Evolutionary conservation across 495 filamentous ascomycete genomes (phyloP).

Genomic region (Trichoderma orchidacearum): DNA sequence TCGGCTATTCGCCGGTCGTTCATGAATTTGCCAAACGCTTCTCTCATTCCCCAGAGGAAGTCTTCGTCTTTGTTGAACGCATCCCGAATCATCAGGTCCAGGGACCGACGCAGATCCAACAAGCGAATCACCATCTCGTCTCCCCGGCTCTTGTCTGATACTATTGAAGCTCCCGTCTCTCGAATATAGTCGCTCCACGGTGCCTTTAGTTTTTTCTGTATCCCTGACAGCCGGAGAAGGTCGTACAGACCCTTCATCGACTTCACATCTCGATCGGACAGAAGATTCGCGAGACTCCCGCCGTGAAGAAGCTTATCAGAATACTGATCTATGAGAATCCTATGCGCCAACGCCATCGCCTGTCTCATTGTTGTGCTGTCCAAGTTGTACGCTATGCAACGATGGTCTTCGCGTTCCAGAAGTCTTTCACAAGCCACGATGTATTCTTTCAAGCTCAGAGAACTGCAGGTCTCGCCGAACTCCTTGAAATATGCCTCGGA

Average conservation of each 20-base stretch:
- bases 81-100: constrained; percentile 58
- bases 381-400: constrained; percentile 68
- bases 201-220: constrained; percentile 48
- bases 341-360: constrained; percentile 56
- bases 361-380: constrained; percentile 69
- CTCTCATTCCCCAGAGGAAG: constrained; percentile 62
- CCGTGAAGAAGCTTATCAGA: constrained; percentile 45
- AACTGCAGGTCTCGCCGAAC: constrained; percentile 51
- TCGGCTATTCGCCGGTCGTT: constrained; percentile 62
- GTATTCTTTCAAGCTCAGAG: constrained; percentile 51
- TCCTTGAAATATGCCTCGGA: constrained; percentile 49
- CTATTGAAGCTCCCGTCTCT: constrained; percentile 59
- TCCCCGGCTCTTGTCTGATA: constrained; percentile 62
- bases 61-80: constrained; percentile 63
- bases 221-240: constrained; percentile 50
- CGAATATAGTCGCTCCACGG: constrained; percentile 72
- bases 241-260: constrained; percentile 65
- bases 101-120: constrained; percentile 64
- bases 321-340: constrained; percentile 47
- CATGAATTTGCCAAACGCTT: constrained; percentile 80
- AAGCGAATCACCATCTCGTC: constrained; percentile 81
- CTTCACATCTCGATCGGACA: constrained; percentile 48
- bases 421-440: constrained; percentile 50
- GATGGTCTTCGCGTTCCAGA: constrained; percentile 52
- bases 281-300: constrained; percentile 49